phyloP scores from a whole-genome alignment of 306 rosid species.

The Sphenostylis stenocarpa region DNA sequence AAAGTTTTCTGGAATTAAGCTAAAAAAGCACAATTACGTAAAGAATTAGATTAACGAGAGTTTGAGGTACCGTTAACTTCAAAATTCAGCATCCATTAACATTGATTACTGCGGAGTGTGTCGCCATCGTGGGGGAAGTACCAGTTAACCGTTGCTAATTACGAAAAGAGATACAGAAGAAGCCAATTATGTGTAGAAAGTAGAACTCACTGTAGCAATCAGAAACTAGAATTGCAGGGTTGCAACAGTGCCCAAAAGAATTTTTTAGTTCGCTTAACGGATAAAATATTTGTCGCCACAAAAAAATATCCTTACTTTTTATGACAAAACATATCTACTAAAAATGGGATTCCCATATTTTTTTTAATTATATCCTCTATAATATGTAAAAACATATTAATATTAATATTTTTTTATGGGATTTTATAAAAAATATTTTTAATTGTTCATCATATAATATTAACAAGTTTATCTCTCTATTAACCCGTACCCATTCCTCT shows the following conservation, averaged over 20 bases:
- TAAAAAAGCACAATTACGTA: background rate
- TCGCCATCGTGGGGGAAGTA: slow-evolving; percentile 1
- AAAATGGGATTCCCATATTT: too few relatives aligned
- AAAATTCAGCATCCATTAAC: background rate
- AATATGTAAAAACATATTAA: too few relatives aligned
- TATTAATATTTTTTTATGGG: too few relatives aligned
- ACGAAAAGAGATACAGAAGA: slow-evolving; percentile 2
- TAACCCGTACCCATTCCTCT: background rate
- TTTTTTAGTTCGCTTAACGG: background rate
- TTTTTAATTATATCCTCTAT: too few relatives aligned
- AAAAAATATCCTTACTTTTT: background rate
- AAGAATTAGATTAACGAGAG: background rate
- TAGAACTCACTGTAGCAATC: background rate
- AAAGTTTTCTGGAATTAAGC: background rate
- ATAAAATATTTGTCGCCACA: background rate
- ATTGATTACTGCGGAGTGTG: background rate
- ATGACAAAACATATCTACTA: background rate
- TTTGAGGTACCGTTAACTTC: background rate
- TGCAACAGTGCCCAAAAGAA: background rate
- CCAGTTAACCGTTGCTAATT: background rate
- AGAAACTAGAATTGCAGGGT: background rate
- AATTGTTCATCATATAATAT: too few relatives aligned
- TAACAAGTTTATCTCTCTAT: too few relatives aligned
- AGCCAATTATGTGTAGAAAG: background rate
- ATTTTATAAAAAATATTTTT: too few relatives aligned